Base-by-base conservation (phyloP, 495 filamentous ascomycete species). In the Podospora pseudocomata region DNA sequence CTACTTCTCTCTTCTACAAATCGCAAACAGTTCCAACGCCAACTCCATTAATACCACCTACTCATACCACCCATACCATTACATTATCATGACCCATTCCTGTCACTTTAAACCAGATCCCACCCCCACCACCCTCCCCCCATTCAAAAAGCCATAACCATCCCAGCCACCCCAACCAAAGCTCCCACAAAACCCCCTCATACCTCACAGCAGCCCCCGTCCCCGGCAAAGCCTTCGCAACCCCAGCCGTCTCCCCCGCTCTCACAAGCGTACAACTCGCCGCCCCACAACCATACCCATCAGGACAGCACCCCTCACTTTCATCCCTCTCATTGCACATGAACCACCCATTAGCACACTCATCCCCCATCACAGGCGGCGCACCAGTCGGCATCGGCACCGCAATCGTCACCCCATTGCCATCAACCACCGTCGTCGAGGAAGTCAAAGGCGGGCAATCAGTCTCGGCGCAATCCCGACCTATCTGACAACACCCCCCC, bases 331-430 rank as follows among this genome's bases (percentile, higher is more conserved):
- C 30, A 32, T 32, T 78, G 71, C 93, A 97, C 55, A 82, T 84
- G 65, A 87, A 91, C 93, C 93, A 97, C 3, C 93, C 93, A 26
- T 65, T 77, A 0, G 92, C 91, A 70, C 93, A 97, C 28, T 75
- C 80, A 11, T 82, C 76, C 0, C 76, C 69, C 23, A 30, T 68
- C 0, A 20, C 76, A 73, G 34, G 75, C 77, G 20, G 79, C 68
- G 20, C 79, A 73, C 39, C 82, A 26, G 55, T 58, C 73, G 16
- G 79, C 81, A 11, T 79, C 0, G 91, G 88, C 7, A 87, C 88
- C 0, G 88, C 88, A 64, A 96, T 81, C 0, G 92, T 95, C 11
- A 86, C 81, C 0, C 88, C 90, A 65, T 86, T 82, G n/a, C 79
- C 84, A 26, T 73, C 69, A 20, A 92, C 77, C 6, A 90, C 81